phyloP scores from a whole-genome alignment of 164 flowering plant species.

The Cinnamomum chago region DNA sequence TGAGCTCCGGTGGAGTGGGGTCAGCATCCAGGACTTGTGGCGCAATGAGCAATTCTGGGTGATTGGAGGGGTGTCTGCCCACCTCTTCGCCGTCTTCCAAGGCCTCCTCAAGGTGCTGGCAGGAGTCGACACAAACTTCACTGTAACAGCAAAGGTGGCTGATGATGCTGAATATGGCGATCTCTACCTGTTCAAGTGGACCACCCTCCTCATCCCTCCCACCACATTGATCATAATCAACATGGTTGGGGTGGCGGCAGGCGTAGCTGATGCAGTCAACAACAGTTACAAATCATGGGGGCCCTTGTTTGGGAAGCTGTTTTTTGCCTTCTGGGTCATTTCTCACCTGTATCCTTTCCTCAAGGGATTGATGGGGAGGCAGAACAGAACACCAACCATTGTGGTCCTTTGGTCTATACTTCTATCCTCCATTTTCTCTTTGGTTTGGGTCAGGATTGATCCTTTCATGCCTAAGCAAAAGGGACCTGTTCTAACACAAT shows the following conservation, averaged over 20 bases:
- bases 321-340: slow-evolving; percentile 73
- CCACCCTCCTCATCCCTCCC: slow-evolving; percentile 71
- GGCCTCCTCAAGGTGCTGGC: slow-evolving; percentile 71
- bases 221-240: slow-evolving; percentile 58
- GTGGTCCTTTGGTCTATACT: slow-evolving; percentile 71
- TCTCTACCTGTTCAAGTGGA: slow-evolving; percentile 79
- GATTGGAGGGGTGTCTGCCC: slow-evolving; percentile 70
- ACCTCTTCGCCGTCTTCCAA: slow-evolving; percentile 69
- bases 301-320: slow-evolving; percentile 60
- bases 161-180: slow-evolving; percentile 64
- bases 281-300: slow-evolving; percentile 70
- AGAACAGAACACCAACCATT: slow-evolving; percentile 67
- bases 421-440: slow-evolving; percentile 63
- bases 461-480: slow-evolving; percentile 61
- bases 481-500: slow-evolving; percentile 48
- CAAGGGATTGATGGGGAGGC: slow-evolving; percentile 70
- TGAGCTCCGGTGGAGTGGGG: slow-evolving; percentile 70
- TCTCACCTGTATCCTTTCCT: slow-evolving; percentile 68
- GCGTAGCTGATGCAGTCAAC: slow-evolving; percentile 69
- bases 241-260: slow-evolving; percentile 68
- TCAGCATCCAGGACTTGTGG: slow-evolving; percentile 76
- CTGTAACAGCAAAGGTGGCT: slow-evolving; percentile 57
- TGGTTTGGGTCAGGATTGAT: slow-evolving; percentile 67
- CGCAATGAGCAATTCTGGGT: slow-evolving; percentile 80
- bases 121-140: slow-evolving; percentile 70